Base-by-base conservation (phyloP, 345 rosid species). In the Salix brachista region DNA sequence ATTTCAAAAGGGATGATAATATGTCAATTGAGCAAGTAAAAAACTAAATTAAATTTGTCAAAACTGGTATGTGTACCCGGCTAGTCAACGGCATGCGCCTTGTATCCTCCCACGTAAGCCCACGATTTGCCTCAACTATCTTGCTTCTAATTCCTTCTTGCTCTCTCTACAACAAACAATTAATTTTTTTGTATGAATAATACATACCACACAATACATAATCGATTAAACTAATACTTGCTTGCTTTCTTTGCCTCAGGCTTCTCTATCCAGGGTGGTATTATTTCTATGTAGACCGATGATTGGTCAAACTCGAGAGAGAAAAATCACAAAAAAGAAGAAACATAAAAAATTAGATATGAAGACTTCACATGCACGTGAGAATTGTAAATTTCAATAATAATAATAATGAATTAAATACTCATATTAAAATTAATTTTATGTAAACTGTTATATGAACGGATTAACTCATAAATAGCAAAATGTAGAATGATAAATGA, bases 61-160 rank as follows among this genome's bases (percentile, higher is more conserved):
- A 17, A 32, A 18, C 4, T 66, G 19, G 50, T 50, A 72, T 74
- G 62, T 73, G 64, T 85, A 94, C 98, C 91, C 96, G 75, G 66
- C 80, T 85, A 56, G 97, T 91, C 84, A 93, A 78, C 46, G 96
- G 92, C 99, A 95, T 95, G 83, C 82, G 90, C 83, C 88, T 87
- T 1, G 97, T 91, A 79, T 95, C 99, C 30, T 88, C 96, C 99
- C 99, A 95, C 74, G 90, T 88, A 71, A 95, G 89, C 65, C 85
- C 68, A 30, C 96, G 86, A 75, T 80, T 85, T 74, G 73, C 88
- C 79, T 88, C 87, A 17, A 69, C 76, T 76, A 89, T 71, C 85
- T 88, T 83, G 25, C 72, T 64, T 79, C 83, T 83, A 82, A 93
- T 87, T 28, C 79, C 77, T 77, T 82, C 86, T 77, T 95, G 99